These are phyloP conservation scores for Pyrus pyrifolia DNA, from an alignment of 306 rosid species.

Conservation along the genomic window DNA sequence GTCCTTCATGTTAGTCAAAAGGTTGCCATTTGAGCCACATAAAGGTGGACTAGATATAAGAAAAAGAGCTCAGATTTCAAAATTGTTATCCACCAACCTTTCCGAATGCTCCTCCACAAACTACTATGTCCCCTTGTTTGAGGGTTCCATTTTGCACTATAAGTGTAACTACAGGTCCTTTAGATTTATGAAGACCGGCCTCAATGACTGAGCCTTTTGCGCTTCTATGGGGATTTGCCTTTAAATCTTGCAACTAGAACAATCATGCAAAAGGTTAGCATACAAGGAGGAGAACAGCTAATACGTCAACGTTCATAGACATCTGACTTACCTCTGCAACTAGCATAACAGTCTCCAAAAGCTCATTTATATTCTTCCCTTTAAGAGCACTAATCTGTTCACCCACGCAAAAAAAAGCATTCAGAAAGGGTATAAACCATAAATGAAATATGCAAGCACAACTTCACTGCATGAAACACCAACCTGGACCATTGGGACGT, in stretches of 20 bases:
- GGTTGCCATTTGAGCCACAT: constrained; percentile 7
- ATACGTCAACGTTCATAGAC: background rate
- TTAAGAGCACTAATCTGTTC: constrained; percentile 90
- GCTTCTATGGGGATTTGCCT: constrained; percentile 90
- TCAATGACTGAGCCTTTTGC: constrained; percentile 91
- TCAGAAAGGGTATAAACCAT: constrained; percentile 12
- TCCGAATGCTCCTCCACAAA: constrained; percentile 94
- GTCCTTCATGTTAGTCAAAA: constrained; percentile 7
- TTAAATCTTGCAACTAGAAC: constrained; percentile 90
- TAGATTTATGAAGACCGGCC: constrained; percentile 90
- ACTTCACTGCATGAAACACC: constrained; percentile 15
- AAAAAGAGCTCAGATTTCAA: background rate
- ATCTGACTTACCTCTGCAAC: constrained; percentile 78
- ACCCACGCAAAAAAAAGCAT: constrained; percentile 10
- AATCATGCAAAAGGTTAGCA: constrained; percentile 33
- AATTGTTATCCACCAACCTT: constrained; percentile 53
- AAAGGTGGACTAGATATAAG: background rate
- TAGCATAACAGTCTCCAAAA: constrained; percentile 90
- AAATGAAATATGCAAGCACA: constrained; percentile 13
- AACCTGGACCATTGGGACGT: constrained; percentile 93
- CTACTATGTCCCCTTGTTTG: constrained; percentile 66
- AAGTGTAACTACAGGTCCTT: constrained; percentile 88
- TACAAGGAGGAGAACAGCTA: constrained; percentile 10
- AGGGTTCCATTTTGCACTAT: constrained; percentile 92
- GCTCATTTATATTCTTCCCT: constrained; percentile 80